Evolutionary conservation across 345 rosid genomes (phyloP).

Genomic region (Rhodomyrtus tomentosa): DNA sequence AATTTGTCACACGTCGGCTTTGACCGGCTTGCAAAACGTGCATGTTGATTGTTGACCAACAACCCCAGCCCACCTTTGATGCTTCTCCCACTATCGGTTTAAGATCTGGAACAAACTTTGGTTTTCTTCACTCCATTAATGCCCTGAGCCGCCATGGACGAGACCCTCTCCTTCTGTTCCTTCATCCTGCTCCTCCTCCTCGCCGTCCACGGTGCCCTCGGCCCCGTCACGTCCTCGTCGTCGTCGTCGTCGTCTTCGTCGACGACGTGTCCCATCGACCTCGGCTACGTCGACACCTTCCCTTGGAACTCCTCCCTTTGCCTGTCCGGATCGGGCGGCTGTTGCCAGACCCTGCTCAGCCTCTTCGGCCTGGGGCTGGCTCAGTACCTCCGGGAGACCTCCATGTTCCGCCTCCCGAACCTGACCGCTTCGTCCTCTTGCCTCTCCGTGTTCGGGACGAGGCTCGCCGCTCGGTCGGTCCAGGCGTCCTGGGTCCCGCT

Average conservation of each 20-base stretch:
- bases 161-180: neutral
- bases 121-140: neutral
- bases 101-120: neutral
- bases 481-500: constrained; percentile 19
- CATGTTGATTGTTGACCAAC: neutral
- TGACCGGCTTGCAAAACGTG: neutral
- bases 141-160: neutral
- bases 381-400: constrained; percentile 27
- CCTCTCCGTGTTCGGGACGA: constrained; percentile 20
- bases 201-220: neutral
- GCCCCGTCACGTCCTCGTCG: constrained; percentile 18
- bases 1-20: neutral
- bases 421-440: constrained; percentile 19
- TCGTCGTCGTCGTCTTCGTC: constrained; percentile 26
- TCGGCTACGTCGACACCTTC: constrained; percentile 35
- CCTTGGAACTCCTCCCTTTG: constrained; percentile 50
- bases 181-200: constrained; percentile 3
- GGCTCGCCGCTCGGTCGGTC: constrained; percentile 17
- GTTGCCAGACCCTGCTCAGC: constrained; percentile 43
- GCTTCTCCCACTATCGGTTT: neutral
- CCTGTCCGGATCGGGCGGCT: constrained; percentile 4
- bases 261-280: constrained; percentile 44
- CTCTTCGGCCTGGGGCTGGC: constrained; percentile 47
- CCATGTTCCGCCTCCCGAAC: constrained; percentile 34
- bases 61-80: neutral